phyloP scores from a whole-genome alignment of 208 protist species.

The Crithidia bombi region DNA sequence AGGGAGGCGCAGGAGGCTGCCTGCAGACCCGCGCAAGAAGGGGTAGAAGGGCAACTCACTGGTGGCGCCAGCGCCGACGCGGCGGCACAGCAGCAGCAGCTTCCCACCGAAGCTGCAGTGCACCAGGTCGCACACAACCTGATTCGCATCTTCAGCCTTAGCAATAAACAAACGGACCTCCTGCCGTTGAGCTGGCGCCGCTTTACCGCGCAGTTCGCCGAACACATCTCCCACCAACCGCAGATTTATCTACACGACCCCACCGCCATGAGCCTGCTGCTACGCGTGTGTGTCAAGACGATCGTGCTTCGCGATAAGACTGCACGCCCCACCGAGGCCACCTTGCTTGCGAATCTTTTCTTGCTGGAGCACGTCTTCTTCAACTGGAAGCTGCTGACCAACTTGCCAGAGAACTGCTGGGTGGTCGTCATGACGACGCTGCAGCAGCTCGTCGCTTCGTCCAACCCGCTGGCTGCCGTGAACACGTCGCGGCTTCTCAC shows the following conservation, averaged over 20 bases:
- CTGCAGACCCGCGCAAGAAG: constrained; percentile 5
- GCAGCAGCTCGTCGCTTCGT: constrained; percentile 36
- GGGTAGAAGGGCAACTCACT: background rate
- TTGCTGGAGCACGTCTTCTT: constrained; percentile 63
- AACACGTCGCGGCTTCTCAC: constrained; percentile 57
- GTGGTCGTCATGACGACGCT: constrained; percentile 29
- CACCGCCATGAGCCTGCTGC: constrained; percentile 26
- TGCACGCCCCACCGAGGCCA: constrained; percentile 6
- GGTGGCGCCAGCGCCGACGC: background rate
- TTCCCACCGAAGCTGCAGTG: constrained; percentile 3
- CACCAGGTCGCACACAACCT: constrained; percentile 24
- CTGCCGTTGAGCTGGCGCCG: constrained; percentile 40
- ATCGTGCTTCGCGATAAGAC: constrained; percentile 19
- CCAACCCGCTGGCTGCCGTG: constrained; percentile 43
- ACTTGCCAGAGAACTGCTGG: constrained; percentile 37
- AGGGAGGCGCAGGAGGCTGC: constrained; percentile 2
- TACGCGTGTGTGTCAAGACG: constrained; percentile 29
- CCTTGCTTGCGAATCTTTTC: constrained; percentile 20
- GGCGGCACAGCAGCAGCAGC: background rate
- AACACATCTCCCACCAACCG: constrained; percentile 36
- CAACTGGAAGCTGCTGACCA: constrained; percentile 55
- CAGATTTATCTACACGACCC: constrained; percentile 37
- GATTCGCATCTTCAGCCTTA: constrained; percentile 37
- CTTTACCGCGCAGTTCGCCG: constrained; percentile 41
- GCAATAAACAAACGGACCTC: constrained; percentile 41